These are phyloP conservation scores for Fraxinus quadrangulata DNA, from an alignment of 257 asterid genomes.

Conservation along the genomic window DNA sequence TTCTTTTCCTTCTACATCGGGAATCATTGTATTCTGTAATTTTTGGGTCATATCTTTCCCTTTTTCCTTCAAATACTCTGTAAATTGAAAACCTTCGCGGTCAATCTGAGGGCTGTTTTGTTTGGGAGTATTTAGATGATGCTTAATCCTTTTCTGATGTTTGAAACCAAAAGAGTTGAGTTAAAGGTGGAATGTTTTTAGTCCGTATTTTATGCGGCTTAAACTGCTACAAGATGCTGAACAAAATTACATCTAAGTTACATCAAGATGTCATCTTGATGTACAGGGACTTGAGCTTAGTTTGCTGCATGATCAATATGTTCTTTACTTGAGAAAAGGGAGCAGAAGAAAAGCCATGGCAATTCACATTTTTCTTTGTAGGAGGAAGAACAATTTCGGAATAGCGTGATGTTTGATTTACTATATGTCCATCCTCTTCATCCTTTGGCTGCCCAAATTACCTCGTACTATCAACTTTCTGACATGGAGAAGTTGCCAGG, in stretches of 20 bases:
- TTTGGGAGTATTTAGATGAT: background rate
- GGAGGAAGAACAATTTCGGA: slow-evolving; percentile 82
- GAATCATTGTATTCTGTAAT: background rate
- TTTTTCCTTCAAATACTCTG: background rate
- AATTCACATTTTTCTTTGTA: slow-evolving; percentile 37
- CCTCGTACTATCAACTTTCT: slow-evolving; percentile 55
- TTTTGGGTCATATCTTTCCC: background rate
- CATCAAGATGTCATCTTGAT: slow-evolving; percentile 2
- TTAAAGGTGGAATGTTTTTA: background rate
- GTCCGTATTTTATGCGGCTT: background rate
- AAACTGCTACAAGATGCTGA: background rate
- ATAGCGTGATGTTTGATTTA: slow-evolving; percentile 80
- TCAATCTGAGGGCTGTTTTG: background rate
- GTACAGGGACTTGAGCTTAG: background rate
- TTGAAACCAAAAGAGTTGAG: background rate
- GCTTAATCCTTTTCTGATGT: background rate
- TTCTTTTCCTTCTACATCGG: background rate
- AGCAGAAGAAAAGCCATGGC: slow-evolving; percentile 5
- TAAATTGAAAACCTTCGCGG: background rate
- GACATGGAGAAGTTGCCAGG: slow-evolving; percentile 43
- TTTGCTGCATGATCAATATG: background rate
- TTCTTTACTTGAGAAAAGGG: background rate
- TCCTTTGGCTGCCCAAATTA: slow-evolving; percentile 64
- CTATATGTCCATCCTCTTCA: slow-evolving; percentile 74
- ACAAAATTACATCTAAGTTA: background rate